phyloP scores from a whole-genome alignment of 805 yeast species.

The Schizosaccharomyces octosporus region DNA sequence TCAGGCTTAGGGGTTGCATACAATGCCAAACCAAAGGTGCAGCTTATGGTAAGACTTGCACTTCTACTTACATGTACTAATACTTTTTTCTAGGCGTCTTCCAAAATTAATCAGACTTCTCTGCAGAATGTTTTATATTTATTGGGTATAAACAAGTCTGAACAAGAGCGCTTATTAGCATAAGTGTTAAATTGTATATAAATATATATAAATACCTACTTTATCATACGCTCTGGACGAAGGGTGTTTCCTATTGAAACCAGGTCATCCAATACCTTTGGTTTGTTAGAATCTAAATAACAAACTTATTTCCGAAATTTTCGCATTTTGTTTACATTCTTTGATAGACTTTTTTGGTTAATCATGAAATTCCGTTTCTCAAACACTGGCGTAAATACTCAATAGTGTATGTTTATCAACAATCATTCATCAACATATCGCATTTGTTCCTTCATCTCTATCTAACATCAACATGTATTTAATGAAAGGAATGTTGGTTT shows the following conservation, averaged over 20 bases:
- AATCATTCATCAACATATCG: too few species aligned
- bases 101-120: slow-evolving; percentile 48
- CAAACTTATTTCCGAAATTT: not conserved
- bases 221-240: too few species aligned
- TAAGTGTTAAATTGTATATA: too few species aligned
- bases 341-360: not conserved
- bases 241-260: not conserved
- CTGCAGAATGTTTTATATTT: slow-evolving; percentile 58
- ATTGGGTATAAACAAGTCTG: slow-evolving; percentile 23
- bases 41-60: slow-evolving; percentile 13
- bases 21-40: slow-evolving; percentile 85
- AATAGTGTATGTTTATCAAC: too few species aligned
- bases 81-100: slow-evolving; percentile 30
- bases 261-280: not conserved
- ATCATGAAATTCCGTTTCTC: not conserved
- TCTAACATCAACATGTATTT: too few species aligned
- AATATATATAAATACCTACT: too few species aligned
- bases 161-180: not conserved
- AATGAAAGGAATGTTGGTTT: too few species aligned
- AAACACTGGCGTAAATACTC: too few species aligned
- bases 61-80: not conserved
- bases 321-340: not conserved
- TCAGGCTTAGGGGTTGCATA: slow-evolving; percentile 60
- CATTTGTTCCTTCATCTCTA: too few species aligned
- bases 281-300: not conserved